Evolutionary conservation across 495 filamentous ascomycete genomes (phyloP).

Genomic region (Friedmanniomyces simplex): DNA sequence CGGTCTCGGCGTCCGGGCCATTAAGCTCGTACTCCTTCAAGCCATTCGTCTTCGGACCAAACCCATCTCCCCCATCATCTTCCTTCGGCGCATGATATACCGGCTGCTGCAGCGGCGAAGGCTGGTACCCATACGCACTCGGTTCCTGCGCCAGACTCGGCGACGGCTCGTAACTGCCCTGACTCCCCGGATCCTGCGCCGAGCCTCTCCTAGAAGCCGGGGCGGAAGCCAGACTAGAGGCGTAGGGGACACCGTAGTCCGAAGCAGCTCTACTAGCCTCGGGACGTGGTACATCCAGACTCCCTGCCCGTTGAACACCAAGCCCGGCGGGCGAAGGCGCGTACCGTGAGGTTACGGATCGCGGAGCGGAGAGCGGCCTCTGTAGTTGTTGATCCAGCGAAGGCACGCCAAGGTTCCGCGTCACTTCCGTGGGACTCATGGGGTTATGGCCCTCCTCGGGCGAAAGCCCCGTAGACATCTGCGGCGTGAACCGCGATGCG

Average conservation of each 20-base stretch:
- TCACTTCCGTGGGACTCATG: constrained; percentile 3
- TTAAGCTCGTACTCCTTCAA: not conserved
- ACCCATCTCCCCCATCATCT: constrained; percentile 1
- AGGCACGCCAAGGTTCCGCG: constrained; percentile 1
- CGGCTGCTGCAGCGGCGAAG: constrained; percentile 7
- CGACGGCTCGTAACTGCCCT: constrained; percentile 18
- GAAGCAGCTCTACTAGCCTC: not conserved
- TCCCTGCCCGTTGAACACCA: not conserved
- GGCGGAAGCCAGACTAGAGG: not conserved
- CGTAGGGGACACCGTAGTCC: constrained; percentile 14
- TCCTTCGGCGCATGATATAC: not conserved
- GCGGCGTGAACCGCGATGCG: not conserved
- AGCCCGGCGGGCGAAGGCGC: not conserved
- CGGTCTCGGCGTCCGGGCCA: not conserved
- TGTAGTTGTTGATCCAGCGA: not conserved
- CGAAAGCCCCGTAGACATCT: not conserved
- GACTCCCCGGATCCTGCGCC: constrained; percentile 11
- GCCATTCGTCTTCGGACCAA: not conserved
- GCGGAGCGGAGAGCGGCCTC: constrained; percentile 1
- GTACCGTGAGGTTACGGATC: not conserved
- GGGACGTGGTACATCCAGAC: constrained; percentile 9
- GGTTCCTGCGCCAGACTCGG: constrained; percentile 10
- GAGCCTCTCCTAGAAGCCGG: constrained; percentile 17
- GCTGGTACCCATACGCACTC: constrained; percentile 10
- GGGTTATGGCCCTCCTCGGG: not conserved